Conservation (phyloP, 1,284 basidiomycete species). For the Ceratobasidium sp. region DNA sequence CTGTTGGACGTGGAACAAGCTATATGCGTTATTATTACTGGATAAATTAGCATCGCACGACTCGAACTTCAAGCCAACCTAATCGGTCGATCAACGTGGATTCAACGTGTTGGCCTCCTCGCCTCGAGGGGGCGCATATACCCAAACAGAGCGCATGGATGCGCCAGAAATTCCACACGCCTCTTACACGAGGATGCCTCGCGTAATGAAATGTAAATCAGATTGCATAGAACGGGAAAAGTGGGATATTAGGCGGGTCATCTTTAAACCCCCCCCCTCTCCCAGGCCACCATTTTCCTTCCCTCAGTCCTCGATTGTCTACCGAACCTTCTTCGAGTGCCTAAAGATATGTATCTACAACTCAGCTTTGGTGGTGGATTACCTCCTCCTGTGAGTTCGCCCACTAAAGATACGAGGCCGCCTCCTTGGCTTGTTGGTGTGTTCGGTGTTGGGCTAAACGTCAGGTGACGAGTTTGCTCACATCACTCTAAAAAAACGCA, state of each 20-base stretch:
- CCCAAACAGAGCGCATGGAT: background rate
- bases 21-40: background rate
- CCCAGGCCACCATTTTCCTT: background rate
- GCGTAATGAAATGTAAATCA: background rate
- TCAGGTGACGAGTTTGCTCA: background rate
- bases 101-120: background rate
- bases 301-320: background rate
- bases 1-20: background rate
- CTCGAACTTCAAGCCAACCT: background rate
- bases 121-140: background rate
- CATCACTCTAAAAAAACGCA: background rate
- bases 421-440: background rate
- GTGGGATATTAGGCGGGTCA: background rate
- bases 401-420: background rate
- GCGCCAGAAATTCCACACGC: background rate
- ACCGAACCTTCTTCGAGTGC: background rate
- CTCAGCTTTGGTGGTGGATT: background rate
- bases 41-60: too few species aligned
- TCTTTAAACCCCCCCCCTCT: background rate
- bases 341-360: background rate
- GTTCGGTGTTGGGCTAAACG: background rate
- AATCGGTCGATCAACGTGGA: background rate
- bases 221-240: background rate
- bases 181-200: background rate
- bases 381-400: background rate